Conservation (phyloP, 2,329 filamentous ascomycete genomes). For the Fusarium buxicola region DNA sequence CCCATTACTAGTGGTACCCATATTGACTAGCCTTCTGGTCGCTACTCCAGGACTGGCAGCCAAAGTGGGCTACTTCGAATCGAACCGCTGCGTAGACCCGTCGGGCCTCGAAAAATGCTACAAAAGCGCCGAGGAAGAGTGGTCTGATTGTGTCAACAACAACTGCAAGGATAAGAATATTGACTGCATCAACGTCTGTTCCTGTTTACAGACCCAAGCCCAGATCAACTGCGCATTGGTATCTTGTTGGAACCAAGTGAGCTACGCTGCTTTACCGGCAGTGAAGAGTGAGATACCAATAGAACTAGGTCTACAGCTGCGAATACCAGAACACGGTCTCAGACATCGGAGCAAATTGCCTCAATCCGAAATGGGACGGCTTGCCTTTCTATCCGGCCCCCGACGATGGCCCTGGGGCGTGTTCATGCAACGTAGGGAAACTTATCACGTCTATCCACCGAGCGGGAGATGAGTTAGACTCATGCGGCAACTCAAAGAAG, state of each 20-base stretch:
- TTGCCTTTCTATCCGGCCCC: conserved; percentile 14
- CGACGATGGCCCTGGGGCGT: conserved; percentile 4
- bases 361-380: background rate
- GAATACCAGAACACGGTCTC: conserved; percentile 9
- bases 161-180: conserved; percentile 1
- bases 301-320: conserved; percentile 13
- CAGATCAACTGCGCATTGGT: conserved; percentile 10
- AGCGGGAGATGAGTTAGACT: background rate
- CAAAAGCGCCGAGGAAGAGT: conserved; percentile 2
- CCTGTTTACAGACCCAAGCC: conserved; percentile 5
- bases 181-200: conserved; percentile 11
- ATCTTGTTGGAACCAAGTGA: conserved; percentile 13
- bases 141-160: conserved; percentile 5
- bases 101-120: too few relatives aligned
- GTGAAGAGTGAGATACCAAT: background rate
- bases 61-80: conserved; percentile 8
- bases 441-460: background rate
- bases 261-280: too few relatives aligned
- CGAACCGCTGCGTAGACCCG: background rate
- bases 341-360: conserved; percentile 2
- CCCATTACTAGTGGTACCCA: background rate
- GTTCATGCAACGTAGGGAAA: conserved; percentile 14
- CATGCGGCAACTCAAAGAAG: too few relatives aligned
- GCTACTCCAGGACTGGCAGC: background rate
- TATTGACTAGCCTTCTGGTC: background rate